Evolutionary conservation across 1,284 basidiomycete genomes (phyloP).

Genomic region (Ganoderma multipileum): DNA sequence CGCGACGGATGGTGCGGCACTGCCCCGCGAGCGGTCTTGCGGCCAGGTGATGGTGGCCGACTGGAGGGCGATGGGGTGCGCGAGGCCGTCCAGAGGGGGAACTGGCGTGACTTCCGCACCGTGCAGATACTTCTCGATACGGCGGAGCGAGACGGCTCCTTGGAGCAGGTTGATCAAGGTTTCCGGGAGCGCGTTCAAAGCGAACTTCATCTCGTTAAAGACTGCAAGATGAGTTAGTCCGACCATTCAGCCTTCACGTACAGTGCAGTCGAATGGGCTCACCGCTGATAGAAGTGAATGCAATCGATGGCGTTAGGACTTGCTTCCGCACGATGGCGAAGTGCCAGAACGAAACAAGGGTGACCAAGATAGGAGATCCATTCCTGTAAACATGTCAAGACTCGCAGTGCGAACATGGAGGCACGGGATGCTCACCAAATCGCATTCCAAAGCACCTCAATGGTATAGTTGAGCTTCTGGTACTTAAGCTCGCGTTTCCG

Average conservation of each 20-base stretch:
- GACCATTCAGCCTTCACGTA: not conserved
- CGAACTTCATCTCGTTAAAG: slow-evolving; percentile 87
- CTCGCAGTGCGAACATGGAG: not conserved
- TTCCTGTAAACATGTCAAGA: slow-evolving; percentile 52
- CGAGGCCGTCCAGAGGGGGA: slow-evolving; percentile 61
- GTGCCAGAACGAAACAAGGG: slow-evolving; percentile 85
- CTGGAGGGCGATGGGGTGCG: slow-evolving; percentile 72
- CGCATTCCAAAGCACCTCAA: slow-evolving; percentile 83
- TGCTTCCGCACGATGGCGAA: slow-evolving; percentile 76
- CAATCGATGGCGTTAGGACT: slow-evolving; percentile 81
- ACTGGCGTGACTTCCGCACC: slow-evolving; percentile 73
- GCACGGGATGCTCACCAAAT: slow-evolving; percentile 62
- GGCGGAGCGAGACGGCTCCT: slow-evolving; percentile 85
- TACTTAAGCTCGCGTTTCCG: slow-evolving; percentile 84
- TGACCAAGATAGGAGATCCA: slow-evolving; percentile 77
- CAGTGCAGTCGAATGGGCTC: not conserved
- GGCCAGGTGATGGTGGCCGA: slow-evolving; percentile 93
- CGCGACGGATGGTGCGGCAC: slow-evolving; percentile 54
- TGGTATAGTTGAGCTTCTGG: slow-evolving; percentile 85
- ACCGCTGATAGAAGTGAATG: slow-evolving; percentile 70
- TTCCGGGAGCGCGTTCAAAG: slow-evolving; percentile 87
- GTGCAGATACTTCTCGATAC: slow-evolving; percentile 90
- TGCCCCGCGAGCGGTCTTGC: slow-evolving; percentile 63
- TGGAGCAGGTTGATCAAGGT: slow-evolving; percentile 89
- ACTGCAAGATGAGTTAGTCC: slow-evolving; percentile 49